A percentile compares a stretch with the other conserved stretches of the same genome.
phyloP scores from a whole-genome alignment of 1,284 basidiomycete genomes.

The Irpex sp. region DNA sequence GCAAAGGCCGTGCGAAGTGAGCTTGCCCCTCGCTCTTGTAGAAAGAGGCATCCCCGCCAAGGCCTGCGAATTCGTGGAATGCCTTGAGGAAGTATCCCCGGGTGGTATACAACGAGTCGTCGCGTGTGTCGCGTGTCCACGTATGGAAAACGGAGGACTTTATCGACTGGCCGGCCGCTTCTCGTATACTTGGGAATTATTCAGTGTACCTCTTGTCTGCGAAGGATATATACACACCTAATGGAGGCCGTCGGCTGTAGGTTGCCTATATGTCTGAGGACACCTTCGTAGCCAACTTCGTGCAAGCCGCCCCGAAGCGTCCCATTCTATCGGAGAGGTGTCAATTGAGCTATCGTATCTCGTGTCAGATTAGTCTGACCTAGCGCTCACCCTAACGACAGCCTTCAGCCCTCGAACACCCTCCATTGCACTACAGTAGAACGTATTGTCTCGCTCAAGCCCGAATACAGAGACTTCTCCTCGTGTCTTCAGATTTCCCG shows the following conservation, averaged over 20 bases:
- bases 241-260: slow-evolving; percentile 83
- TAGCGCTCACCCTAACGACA: slow-evolving; percentile 67
- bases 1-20: slow-evolving; percentile 70
- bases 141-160: slow-evolving; percentile 91
- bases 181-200: slow-evolving; percentile 71
- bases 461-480: slow-evolving; percentile 73
- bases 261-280: slow-evolving; percentile 78
- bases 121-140: slow-evolving; percentile 83
- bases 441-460: slow-evolving; percentile 75
- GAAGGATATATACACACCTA: slow-evolving; percentile 56
- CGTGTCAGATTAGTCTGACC: slow-evolving; percentile 39
- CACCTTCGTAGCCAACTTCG: slow-evolving; percentile 86
- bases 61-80: slow-evolving; percentile 83
- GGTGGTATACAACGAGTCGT: slow-evolving; percentile 76
- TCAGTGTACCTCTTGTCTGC: not conserved
- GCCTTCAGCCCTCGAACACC: slow-evolving; percentile 72
- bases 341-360: slow-evolving; percentile 28
- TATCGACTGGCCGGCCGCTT: slow-evolving; percentile 81
- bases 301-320: slow-evolving; percentile 63
- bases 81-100: slow-evolving; percentile 72
- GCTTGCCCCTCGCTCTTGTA: slow-evolving; percentile 80
- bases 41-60: slow-evolving; percentile 79
- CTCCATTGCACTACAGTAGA: slow-evolving; percentile 79
- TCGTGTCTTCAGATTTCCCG: slow-evolving; percentile 64
- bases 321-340: slow-evolving; percentile 47